Conservation (phyloP, 371 early-diverging fungal species). For the Globomyces sp. region DNA sequence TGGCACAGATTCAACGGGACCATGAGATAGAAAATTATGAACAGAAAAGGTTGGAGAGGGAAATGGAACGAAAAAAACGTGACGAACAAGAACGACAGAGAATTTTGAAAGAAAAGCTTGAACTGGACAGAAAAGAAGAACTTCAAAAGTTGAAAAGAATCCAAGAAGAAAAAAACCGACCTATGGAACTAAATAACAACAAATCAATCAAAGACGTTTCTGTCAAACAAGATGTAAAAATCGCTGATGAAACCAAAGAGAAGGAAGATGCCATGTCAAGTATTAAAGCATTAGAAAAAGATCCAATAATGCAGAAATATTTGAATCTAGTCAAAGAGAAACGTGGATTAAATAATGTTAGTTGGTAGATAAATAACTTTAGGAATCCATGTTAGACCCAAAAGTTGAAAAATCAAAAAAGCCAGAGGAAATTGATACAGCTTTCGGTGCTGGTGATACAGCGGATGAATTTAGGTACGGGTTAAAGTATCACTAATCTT, state of each 20-base stretch:
- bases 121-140: conserved; percentile 5
- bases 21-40: conserved; percentile 15
- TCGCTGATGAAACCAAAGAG: conserved; percentile 11
- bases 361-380: neutral
- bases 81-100: neutral
- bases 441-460: conserved; percentile 28
- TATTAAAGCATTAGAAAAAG: conserved; percentile 31
- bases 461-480: conserved; percentile 34
- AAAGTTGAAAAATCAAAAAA: too few relatives aligned
- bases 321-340: conserved; percentile 41
- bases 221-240: conserved; percentile 2
- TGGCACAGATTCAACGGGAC: neutral
- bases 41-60: neutral
- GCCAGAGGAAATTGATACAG: neutral
- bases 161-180: conserved; percentile 1
- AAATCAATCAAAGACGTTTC: conserved; percentile 6
- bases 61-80: neutral
- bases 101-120: neutral
- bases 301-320: conserved; percentile 46
- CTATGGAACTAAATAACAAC: conserved; percentile 18
- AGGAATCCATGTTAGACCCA: neutral
- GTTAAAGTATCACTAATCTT: neutral
- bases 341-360: conserved; percentile 7
- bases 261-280: conserved; percentile 24
- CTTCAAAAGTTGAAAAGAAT: conserved; percentile 1